Conservation (phyloP, 2,329 filamentous ascomycete genomes). For the Cyphellophora europaea region DNA sequence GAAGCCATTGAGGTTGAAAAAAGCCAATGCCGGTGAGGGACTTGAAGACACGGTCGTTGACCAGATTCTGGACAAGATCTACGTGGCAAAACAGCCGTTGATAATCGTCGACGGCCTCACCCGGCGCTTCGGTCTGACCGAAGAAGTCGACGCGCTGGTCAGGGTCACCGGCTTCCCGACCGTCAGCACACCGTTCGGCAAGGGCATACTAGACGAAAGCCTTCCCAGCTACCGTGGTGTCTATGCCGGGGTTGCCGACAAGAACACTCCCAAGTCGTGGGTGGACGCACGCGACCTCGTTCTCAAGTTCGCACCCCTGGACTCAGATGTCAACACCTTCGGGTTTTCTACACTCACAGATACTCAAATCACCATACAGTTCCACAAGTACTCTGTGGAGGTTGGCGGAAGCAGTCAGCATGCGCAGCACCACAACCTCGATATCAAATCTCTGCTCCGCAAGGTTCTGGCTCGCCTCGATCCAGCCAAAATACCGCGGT, state of each 20-base stretch:
- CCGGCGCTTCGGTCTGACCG: constrained; percentile 31
- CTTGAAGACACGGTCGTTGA: constrained; percentile 19
- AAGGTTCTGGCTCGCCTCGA: constrained; percentile 54
- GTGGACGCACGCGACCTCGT: constrained; percentile 35
- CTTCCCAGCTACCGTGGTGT: constrained; percentile 40
- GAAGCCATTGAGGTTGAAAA: constrained; percentile 7
- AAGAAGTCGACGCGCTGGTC: constrained; percentile 34
- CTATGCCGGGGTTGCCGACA: constrained; percentile 36
- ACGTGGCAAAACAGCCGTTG: constrained; percentile 36
- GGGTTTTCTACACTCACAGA: constrained; percentile 22
- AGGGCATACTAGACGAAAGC: constrained; percentile 42
- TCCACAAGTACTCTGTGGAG: constrained; percentile 64
- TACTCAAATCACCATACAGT: constrained; percentile 54
- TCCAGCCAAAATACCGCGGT: constrained; percentile 26
- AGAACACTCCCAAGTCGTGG: constrained; percentile 27
- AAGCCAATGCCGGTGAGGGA: constrained; percentile 17
- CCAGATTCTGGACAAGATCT: constrained; percentile 30
- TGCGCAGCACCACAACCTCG: constrained; percentile 63
- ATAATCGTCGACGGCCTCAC: constrained; percentile 46
- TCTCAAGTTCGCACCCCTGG: constrained; percentile 37
- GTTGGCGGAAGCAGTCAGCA: constrained; percentile 52
- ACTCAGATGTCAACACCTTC: constrained; percentile 37
- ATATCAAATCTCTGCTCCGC: constrained; percentile 68
- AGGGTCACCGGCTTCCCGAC: constrained; percentile 37
- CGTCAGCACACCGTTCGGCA: constrained; percentile 39